Evolutionary conservation across 768 basidiomycete species (phyloP), one percentile per base, ranked within the genome.

Genomic region (Collybiopsis luxurians): DNA sequence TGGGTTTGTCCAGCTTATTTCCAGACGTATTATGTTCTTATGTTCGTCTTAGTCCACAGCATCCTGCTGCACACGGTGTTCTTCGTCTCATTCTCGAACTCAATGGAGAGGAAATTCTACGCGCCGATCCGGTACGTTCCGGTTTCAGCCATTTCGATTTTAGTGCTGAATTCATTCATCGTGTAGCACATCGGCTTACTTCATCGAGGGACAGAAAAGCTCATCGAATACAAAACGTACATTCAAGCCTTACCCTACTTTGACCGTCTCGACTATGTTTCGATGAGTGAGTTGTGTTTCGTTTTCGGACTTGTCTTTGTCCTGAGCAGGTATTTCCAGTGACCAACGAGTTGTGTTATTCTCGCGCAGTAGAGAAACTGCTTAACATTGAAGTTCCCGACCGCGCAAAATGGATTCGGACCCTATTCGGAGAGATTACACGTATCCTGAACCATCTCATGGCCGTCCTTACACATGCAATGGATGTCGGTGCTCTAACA

Each of bases 161-260:
- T 2, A 13, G 42, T 47, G 26, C 62, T 64, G 38, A 39, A 54
- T 45, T n/a, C 46, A 54, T 53, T 21, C 26, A 49, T 12, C 24
- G 9, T 54, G 10, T 34, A 91, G 88, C 97, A 99, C 65, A 89
- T 98, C 65, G 97, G 97, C 55, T 81, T 99, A 24, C 82, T 99
- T 46, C 97, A 98, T 73, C 86, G 97, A 63, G 97, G 96, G 21
- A 99, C 96, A 19, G 97, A 99, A 73, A 98, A 98, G 73, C 81
- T 99, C 51, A 98, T 98, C 60, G 97, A 98, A 73, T 96, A 95
- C 82, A 99, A 99, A 78, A 98, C 89, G 1, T 98, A 98, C 68
- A 91, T 86, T 4, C 97, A 99, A 76, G 97, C 97, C 0, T 76
- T 98, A 19, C 97, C 97, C 1, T 98, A 99, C 75, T 99, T 99